Percentiles rank a stretch among this genome's conserved stretches.
Evolutionary conservation across 768 basidiomycete genomes (phyloP).

Genomic region (Naganishia randhawae): DNA sequence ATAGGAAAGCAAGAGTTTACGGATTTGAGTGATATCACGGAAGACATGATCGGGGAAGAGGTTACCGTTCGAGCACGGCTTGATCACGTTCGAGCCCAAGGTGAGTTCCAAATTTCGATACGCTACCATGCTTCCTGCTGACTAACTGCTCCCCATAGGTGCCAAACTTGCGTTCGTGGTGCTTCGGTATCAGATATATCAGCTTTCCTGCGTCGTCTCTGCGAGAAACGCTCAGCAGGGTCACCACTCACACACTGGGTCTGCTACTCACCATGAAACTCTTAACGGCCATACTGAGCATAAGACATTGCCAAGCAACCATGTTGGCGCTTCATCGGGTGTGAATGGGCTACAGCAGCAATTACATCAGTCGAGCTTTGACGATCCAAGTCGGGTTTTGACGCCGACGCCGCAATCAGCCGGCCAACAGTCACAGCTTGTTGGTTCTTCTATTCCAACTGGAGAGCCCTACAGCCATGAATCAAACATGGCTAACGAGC

Average conservation of each 20-base stretch:
- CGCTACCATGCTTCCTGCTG: too few relatives aligned
- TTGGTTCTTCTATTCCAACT: background rate
- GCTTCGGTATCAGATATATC: slow-evolving; percentile 30
- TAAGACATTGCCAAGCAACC: background rate
- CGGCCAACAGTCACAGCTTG: background rate
- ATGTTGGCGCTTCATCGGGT: background rate
- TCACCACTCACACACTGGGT: slow-evolving; percentile 72
- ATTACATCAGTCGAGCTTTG: background rate
- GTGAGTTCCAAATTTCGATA: slow-evolving; percentile 26
- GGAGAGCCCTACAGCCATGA: background rate
- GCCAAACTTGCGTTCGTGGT: slow-evolving; percentile 34
- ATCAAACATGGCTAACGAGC: background rate
- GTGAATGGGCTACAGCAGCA: background rate
- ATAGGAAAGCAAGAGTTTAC: slow-evolving; percentile 55
- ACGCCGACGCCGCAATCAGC: background rate
- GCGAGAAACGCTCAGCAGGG: slow-evolving; percentile 65
- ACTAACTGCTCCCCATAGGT: slow-evolving; percentile 4
- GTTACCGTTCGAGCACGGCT: slow-evolving; percentile 82
- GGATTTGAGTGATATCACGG: slow-evolving; percentile 29
- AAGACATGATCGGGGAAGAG: slow-evolving; percentile 61
- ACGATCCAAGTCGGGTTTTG: background rate
- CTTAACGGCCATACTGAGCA: background rate
- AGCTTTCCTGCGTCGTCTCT: slow-evolving; percentile 84
- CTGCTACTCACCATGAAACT: slow-evolving; percentile 48
- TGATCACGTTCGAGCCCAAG: slow-evolving; percentile 80